phyloP scores from a whole-genome alignment of 805 yeast species.

The Wickerhamomyces silvicola region DNA sequence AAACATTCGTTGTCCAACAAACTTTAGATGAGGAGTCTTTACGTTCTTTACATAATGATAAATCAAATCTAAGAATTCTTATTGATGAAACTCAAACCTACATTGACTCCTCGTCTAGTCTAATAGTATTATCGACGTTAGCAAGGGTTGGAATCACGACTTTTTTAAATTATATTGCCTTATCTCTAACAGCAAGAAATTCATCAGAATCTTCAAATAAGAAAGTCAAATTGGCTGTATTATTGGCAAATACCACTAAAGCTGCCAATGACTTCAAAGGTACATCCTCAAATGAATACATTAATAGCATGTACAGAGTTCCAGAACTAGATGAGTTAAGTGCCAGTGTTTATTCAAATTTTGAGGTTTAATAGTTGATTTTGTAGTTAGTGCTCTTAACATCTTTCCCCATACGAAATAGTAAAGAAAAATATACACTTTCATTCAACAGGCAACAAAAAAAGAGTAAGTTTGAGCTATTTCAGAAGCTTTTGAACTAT shows the following conservation, averaged over 20 bases:
- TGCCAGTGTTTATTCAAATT: slow-evolving; percentile 86
- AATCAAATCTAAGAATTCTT: slow-evolving; percentile 26
- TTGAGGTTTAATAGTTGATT: no score
- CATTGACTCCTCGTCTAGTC: slow-evolving; percentile 30
- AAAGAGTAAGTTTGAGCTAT: no score
- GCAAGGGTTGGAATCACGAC: slow-evolving; percentile 30
- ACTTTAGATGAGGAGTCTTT: slow-evolving; percentile 39
- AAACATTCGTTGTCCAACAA: slow-evolving; percentile 48
- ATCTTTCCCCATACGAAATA: no score
- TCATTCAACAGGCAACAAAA: no score
- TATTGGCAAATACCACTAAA: slow-evolving; percentile 61
- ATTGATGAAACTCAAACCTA: slow-evolving; percentile 39
- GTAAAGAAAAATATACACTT: no score
- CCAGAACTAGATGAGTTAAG: slow-evolving; percentile 79
- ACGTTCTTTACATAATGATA: slow-evolving; percentile 21
- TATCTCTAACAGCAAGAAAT: slow-evolving; percentile 7
- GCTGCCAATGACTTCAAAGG: slow-evolving; percentile 54
- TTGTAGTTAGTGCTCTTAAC: no score
- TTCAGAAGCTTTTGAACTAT: no score
- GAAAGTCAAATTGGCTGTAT: slow-evolving; percentile 54
- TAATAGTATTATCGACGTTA: slow-evolving; percentile 28
- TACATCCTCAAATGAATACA: slow-evolving; percentile 35
- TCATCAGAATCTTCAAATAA: slow-evolving; percentile 16
- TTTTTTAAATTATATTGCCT: slow-evolving; percentile 25
- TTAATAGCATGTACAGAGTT: slow-evolving; percentile 39